These are phyloP conservation scores for Lolium perenne DNA, from an alignment of 176 grass and related monocot genomes.

Conservation along the genomic window DNA sequence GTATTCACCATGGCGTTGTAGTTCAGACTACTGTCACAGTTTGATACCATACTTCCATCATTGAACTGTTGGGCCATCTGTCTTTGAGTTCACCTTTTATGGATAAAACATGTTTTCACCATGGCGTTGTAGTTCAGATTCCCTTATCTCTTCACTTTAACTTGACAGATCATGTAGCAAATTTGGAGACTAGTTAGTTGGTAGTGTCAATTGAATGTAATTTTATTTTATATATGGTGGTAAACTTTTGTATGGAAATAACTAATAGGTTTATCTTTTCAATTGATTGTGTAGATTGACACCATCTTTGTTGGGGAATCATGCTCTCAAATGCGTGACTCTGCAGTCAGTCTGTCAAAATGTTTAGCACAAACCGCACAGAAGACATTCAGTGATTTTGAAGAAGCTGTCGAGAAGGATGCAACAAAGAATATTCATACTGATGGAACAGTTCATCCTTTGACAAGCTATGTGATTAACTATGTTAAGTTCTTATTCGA, in stretches of 20 bases:
- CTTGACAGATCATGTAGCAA: not conserved
- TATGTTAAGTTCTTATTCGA: slow-evolving; percentile 96
- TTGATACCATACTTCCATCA: not conserved
- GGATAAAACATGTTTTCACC: slow-evolving; percentile 1
- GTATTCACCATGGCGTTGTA: not conserved
- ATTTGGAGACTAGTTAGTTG: not conserved
- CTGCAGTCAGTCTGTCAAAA: slow-evolving; percentile 69
- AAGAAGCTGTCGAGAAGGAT: slow-evolving; percentile 96
- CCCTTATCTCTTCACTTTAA: not conserved
- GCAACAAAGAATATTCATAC: slow-evolving; percentile 83
- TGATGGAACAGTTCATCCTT: slow-evolving; percentile 97
- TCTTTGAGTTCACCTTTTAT: not conserved
- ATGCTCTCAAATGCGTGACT: slow-evolving; percentile 73
- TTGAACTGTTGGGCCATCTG: not conserved
- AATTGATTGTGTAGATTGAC: slow-evolving; percentile 66
- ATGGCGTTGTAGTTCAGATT: not conserved
- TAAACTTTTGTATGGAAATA: not conserved
- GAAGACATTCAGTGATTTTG: slow-evolving; percentile 92
- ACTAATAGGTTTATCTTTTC: slow-evolving; percentile 22
- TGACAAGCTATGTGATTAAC: slow-evolving; percentile 96
- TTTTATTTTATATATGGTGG: not conserved
- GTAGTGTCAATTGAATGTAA: not conserved
- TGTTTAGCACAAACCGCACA: slow-evolving; percentile 89
- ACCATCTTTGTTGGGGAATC: slow-evolving; percentile 83
- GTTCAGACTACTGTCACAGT: not conserved